Base-by-base conservation (phyloP, 2,329 filamentous ascomycete species). In the Aspergillus sp. region DNA sequence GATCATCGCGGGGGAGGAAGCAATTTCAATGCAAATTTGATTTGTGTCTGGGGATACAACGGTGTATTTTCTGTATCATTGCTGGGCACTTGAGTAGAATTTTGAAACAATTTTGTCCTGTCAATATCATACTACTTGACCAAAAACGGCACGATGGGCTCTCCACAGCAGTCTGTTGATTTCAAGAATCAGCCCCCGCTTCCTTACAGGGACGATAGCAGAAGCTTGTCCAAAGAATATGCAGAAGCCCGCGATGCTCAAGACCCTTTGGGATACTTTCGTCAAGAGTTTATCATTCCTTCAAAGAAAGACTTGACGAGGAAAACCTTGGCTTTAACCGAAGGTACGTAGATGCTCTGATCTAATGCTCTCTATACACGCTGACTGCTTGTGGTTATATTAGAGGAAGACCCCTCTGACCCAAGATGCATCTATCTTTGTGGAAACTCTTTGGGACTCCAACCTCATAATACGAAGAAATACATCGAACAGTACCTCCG, bases 371-470 rank as follows among this genome's bases (percentile, higher is more conserved):
- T 29, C 27, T 27, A 27, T 29, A 19, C 31, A 35, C 40, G 27
- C 35, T 38, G 27, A 38, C 36, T 26, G 4, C 19, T 19, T 19
- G 19, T 19, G 19, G 19, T 19, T 19, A 4, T 28, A 4, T 11
- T 11, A 28, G 34, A 46, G 12, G 64, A 67, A 33, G 56, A 68
- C n/a, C 56, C 51, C 13, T 56, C 57, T 10, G 54, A 72, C n/a
- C 68, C 73, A 27, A 68, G 71, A 38, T 78, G 76, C 46, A 83
- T 88, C 46, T 96, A 95, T 66, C 82, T 96, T 50, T 91, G 89
- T 53, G 90, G 90, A 44, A 95, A 95, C 70, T 95, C 89, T 0
- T 77, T 95, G 1, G 90, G 90, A 32, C 78, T 91, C 4, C 90
- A 95, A 64, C 89, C 90, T 36, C 81, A 78, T 49, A 77, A 78